These are phyloP conservation scores for Malassezia sympodialis DNA, from an alignment of 1,284 basidiomycete species.

Conservation along the genomic window DNA sequence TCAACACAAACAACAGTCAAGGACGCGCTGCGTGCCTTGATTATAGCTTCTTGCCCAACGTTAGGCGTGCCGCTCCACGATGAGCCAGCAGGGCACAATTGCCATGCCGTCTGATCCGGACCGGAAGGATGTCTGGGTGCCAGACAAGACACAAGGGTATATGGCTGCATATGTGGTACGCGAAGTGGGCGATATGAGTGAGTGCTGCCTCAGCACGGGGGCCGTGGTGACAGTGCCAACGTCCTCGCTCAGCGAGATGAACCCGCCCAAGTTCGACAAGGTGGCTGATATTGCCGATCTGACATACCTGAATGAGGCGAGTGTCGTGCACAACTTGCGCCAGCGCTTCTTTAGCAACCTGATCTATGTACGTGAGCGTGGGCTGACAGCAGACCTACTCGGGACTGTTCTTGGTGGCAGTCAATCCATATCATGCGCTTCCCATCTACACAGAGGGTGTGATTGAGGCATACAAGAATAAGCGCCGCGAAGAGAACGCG, in stretches of 20 bases:
- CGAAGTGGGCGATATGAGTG: slow-evolving; percentile 59
- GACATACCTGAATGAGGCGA: slow-evolving; percentile 95
- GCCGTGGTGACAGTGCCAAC: slow-evolving; percentile 55
- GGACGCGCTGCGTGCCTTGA: not conserved
- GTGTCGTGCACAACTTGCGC: slow-evolving; percentile 91
- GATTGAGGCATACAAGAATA: slow-evolving; percentile 81
- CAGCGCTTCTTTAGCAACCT: slow-evolving; percentile 80
- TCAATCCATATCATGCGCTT: slow-evolving; percentile 89
- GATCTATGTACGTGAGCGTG: slow-evolving; percentile 69
- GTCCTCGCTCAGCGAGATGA: slow-evolving; percentile 51
- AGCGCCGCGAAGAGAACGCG: slow-evolving; percentile 83
- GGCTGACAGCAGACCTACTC: slow-evolving; percentile 67
- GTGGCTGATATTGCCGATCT: slow-evolving; percentile 97
- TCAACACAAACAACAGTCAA: slow-evolving; percentile 9
- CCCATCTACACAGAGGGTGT: slow-evolving; percentile 89
- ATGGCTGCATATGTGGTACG: slow-evolving; percentile 77
- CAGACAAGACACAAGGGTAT: slow-evolving; percentile 77
- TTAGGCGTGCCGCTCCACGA: not conserved
- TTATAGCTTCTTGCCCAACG: not conserved
- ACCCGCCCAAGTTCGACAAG: slow-evolving; percentile 94
- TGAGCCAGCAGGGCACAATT: not conserved
- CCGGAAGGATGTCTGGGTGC: slow-evolving; percentile 82
- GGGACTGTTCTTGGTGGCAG: slow-evolving; percentile 89
- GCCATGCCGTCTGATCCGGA: slow-evolving; percentile 58
- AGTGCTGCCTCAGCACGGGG: slow-evolving; percentile 56